Percentiles rank a stretch among this genome's conserved stretches.
These are phyloP conservation scores for Diaporthe sp. DNA, from an alignment of 2,329 filamentous ascomycete species.

Conservation along the genomic window DNA sequence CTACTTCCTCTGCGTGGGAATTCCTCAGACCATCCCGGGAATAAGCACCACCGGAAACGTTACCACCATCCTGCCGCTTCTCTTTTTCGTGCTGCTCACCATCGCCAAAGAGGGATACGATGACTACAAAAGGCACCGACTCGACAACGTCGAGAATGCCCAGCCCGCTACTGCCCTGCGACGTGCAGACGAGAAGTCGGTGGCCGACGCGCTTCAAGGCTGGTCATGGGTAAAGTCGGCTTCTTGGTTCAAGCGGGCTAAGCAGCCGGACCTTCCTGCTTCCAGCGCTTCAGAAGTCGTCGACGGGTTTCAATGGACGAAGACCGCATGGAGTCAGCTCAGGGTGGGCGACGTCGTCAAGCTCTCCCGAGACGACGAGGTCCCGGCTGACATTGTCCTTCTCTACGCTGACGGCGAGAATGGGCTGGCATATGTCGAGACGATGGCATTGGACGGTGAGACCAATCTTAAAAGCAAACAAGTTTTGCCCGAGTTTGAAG, in stretches of 20 bases:
- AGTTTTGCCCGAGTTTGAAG: constrained; percentile 68
- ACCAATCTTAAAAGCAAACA: constrained; percentile 85
- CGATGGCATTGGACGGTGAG: constrained; percentile 86
- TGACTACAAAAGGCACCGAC: constrained; percentile 80
- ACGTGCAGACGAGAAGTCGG: constrained; percentile 59
- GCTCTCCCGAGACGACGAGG: constrained; percentile 75
- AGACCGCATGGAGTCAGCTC: constrained; percentile 56
- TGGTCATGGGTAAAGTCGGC: neutral
- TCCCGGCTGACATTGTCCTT: constrained; percentile 86
- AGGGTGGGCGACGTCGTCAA: constrained; percentile 61
- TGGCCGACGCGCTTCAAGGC: constrained; percentile 64
- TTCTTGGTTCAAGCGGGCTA: neutral
- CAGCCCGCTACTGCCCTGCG: constrained; percentile 58
- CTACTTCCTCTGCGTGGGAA: constrained; percentile 84
- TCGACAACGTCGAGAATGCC: constrained; percentile 85
- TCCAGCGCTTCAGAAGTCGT: neutral
- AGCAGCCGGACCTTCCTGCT: neutral
- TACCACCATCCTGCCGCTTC: constrained; percentile 78
- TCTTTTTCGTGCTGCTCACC: constrained; percentile 82
- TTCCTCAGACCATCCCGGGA: constrained; percentile 84
- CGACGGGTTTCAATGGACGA: constrained; percentile 60
- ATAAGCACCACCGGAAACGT: constrained; percentile 80
- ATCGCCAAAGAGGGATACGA: constrained; percentile 90
- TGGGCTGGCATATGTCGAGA: constrained; percentile 84
- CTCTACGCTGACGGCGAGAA: constrained; percentile 82